Evolutionary conservation across 1,284 basidiomycete genomes (phyloP).

Genomic region (Puccinia novopanici): DNA sequence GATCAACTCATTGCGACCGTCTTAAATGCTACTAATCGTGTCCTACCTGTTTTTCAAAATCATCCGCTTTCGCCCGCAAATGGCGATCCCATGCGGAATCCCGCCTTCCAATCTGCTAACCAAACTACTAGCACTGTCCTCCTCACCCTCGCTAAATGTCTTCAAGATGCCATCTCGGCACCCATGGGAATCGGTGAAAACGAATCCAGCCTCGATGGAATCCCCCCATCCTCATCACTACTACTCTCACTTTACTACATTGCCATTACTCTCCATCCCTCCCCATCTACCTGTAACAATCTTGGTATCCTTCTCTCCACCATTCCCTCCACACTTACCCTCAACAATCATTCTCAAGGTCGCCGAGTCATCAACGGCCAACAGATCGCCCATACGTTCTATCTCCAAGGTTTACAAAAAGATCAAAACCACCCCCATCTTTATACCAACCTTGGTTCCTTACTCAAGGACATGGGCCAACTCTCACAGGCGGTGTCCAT

Average conservation of each 20-base stretch:
- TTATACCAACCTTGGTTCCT: constrained; percentile 67
- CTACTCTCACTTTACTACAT: constrained; percentile 67
- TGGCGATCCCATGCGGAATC: constrained; percentile 56
- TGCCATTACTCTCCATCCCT: constrained; percentile 65
- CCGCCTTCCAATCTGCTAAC: constrained; percentile 54
- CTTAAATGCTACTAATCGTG: constrained; percentile 58
- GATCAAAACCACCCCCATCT: constrained; percentile 67
- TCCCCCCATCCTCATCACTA: constrained; percentile 63
- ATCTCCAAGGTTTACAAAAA: constrained; percentile 65
- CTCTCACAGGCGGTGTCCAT: constrained; percentile 64
- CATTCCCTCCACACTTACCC: constrained; percentile 59
- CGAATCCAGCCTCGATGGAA: constrained; percentile 56
- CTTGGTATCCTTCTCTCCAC: constrained; percentile 67
- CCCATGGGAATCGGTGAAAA: constrained; percentile 54
- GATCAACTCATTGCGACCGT: constrained; percentile 59
- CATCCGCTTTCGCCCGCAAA: constrained; percentile 55
- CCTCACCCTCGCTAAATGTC: constrained; percentile 66
- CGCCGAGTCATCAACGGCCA: constrained; percentile 56
- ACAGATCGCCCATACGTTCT: constrained; percentile 65
- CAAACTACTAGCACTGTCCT: constrained; percentile 65
- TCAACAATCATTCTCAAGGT: constrained; percentile 57
- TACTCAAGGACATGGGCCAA: constrained; percentile 67
- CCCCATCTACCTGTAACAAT: constrained; percentile 67
- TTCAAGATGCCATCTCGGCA: constrained; percentile 62
- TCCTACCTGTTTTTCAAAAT: constrained; percentile 51